Conservation (phyloP, 1,284 basidiomycete species). For the Sporisorium graminicola region DNA sequence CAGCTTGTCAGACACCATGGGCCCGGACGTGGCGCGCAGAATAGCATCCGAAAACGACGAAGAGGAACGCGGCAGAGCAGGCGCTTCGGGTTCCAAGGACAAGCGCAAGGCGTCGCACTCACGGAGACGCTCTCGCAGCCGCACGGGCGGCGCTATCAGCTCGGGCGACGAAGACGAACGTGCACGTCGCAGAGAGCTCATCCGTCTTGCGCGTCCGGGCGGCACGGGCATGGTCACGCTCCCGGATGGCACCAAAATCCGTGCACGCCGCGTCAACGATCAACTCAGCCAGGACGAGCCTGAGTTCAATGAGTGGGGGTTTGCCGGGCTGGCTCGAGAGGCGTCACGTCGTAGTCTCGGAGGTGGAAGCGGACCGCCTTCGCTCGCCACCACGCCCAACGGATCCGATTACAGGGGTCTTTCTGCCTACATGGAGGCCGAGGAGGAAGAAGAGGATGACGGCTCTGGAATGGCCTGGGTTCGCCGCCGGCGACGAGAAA, state of each 20-base stretch:
- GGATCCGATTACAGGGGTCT: conserved; percentile 36
- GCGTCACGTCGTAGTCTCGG: conserved; percentile 43
- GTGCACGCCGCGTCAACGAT: conserved; percentile 63
- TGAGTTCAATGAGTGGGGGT: conserved; percentile 63
- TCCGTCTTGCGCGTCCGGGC: conserved; percentile 62
- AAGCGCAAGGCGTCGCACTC: conserved; percentile 39
- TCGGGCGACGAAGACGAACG: conserved; percentile 59
- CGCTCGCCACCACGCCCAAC: conserved; percentile 48
- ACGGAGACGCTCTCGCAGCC: conserved; percentile 46
- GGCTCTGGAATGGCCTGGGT: conserved; percentile 52
- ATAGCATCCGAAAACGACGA: conserved; percentile 39
- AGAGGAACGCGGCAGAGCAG: conserved; percentile 40
- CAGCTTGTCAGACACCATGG: conserved; percentile 25
- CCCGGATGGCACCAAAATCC: conserved; percentile 65
- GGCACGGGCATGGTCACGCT: conserved; percentile 69
- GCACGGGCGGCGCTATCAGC: conserved; percentile 43
- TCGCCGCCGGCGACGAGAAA: conserved; percentile 39
- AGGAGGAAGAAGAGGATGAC: conserved; percentile 49
- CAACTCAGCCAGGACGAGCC: conserved; percentile 47
- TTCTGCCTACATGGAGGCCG: conserved; percentile 28
- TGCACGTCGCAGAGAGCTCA: conserved; percentile 56
- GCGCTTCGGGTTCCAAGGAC: conserved; percentile 16
- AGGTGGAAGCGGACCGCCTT: conserved; percentile 42
- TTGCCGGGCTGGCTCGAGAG: conserved; percentile 62
- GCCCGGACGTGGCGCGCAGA: conserved; percentile 18